A percentile compares a stretch with the other conserved stretches of the same genome.
Evolutionary conservation across 495 filamentous ascomycete species (phyloP).

Genomic region (Xylaria castorea): DNA sequence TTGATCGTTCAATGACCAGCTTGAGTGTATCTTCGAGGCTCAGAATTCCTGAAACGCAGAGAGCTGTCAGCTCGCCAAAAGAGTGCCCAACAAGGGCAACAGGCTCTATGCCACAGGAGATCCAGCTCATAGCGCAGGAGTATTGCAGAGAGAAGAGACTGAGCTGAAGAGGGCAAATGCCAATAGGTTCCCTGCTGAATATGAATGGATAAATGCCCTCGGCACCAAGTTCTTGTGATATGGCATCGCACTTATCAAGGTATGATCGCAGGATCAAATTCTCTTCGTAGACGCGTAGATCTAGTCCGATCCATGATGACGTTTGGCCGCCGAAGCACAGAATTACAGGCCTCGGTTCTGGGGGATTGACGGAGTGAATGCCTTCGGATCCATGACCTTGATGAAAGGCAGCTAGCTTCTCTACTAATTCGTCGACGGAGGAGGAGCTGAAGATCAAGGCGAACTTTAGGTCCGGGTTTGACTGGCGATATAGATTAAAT

Average conservation of each 20-base stretch:
- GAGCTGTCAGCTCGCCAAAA: conserved; percentile 60
- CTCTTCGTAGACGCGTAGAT: no score
- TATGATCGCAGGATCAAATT: no score
- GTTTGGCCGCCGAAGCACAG: conserved; percentile 66
- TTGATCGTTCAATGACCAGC: conserved; percentile 51
- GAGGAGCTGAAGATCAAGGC: no score
- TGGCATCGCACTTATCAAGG: no score
- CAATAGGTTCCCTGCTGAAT: conserved; percentile 52
- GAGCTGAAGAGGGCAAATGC: conserved; percentile 53
- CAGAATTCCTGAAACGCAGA: conserved; percentile 40
- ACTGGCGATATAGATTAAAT: no score
- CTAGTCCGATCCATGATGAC: no score
- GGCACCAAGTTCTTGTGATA: conserved; percentile 42
- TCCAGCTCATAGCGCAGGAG: conserved; percentile 55
- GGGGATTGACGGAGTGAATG: no score
- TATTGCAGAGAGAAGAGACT: conserved; percentile 58
- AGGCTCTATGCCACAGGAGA: conserved; percentile 53
- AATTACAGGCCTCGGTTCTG: conserved; percentile 47
- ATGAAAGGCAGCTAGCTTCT: no score
- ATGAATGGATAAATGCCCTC: conserved; percentile 56
- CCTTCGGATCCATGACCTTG: no score
- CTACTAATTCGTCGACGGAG: no score
- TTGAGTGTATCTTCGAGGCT: conserved; percentile 40
- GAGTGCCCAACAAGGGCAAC: conserved; percentile 56
- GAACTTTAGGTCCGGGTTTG: no score